phyloP scores from a whole-genome alignment of 495 filamentous ascomycete genomes.

The Aspergillus affinis region DNA sequence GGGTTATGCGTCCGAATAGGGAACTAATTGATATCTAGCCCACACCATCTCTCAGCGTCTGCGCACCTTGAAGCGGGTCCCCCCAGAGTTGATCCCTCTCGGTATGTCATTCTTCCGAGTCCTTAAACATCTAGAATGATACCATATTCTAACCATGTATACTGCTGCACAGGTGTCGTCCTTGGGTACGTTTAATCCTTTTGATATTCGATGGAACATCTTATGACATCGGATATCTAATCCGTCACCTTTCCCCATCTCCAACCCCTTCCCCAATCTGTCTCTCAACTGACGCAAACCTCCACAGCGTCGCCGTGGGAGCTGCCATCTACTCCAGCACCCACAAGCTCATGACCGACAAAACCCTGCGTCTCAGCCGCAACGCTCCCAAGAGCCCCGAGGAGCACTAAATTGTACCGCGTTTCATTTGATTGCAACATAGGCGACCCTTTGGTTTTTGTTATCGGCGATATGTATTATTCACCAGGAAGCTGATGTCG shows the following conservation, averaged over 20 bases:
- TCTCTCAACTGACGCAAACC: conserved; percentile 26
- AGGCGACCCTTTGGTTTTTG: conserved; percentile 29
- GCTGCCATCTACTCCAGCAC: conserved; percentile 77
- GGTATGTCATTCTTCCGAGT: conserved; percentile 57
- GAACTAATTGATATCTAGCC: conserved; percentile 56
- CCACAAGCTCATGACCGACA: conserved; percentile 83
- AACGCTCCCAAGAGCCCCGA: conserved; percentile 50
- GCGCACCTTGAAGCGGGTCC: conserved; percentile 79
- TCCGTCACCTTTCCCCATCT: background rate
- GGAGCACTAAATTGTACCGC: conserved; percentile 35
- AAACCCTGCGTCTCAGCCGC: conserved; percentile 76
- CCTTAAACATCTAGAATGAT: background rate
- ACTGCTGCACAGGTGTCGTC: conserved; percentile 67
- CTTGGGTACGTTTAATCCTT: conserved; percentile 56
- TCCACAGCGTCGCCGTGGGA: conserved; percentile 58
- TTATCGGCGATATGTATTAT: conserved; percentile 38
- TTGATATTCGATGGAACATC: conserved; percentile 17
- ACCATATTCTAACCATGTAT: conserved; percentile 12
- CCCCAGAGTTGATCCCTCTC: conserved; percentile 91
- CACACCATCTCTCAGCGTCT: conserved; percentile 98
- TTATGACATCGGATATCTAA: conserved; percentile 21
- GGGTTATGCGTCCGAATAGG: conserved; percentile 8
- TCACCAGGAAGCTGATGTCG: conserved; percentile 29
- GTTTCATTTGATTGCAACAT: conserved; percentile 38
- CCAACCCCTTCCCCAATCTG: conserved; percentile 2